Percentiles rank a stretch among this genome's conserved stretches.
These are phyloP conservation scores for Hypomyces perniciosus DNA, from an alignment of 2,329 filamentous ascomycete genomes.

Conservation along the genomic window DNA sequence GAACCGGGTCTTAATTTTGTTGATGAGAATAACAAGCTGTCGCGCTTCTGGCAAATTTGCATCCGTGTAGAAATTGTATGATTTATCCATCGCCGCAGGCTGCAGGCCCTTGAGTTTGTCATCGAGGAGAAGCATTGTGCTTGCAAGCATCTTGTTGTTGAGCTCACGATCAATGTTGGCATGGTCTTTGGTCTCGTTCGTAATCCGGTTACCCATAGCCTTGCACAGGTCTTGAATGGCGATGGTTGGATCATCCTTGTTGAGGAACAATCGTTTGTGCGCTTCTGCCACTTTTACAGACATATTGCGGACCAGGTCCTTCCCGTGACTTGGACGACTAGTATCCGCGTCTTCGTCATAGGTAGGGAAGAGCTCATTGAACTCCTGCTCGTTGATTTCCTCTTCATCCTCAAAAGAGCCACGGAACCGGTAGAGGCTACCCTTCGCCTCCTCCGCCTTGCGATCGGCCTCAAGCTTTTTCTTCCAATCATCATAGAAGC, in stretches of 20 bases:
- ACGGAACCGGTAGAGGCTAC: slow-evolving; percentile 76
- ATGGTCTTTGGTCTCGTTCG: slow-evolving; percentile 22
- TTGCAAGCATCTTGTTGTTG: slow-evolving; percentile 56
- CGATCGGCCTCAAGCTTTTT: slow-evolving; percentile 70
- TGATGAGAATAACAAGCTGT: slow-evolving; percentile 63
- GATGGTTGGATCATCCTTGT: slow-evolving; percentile 32
- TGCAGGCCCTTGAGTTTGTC: slow-evolving; percentile 46
- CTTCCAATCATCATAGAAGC: slow-evolving; percentile 76
- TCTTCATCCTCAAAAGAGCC: slow-evolving; percentile 73
- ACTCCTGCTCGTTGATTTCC: slow-evolving; percentile 65
- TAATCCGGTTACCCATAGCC: slow-evolving; percentile 35
- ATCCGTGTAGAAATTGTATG: slow-evolving; percentile 87
- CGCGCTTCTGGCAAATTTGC: slow-evolving; percentile 70
- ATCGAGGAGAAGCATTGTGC: slow-evolving; percentile 59
- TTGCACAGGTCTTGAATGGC: slow-evolving; percentile 41
- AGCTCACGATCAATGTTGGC: slow-evolving; percentile 28
- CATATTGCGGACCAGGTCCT: slow-evolving; percentile 43
- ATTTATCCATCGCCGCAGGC: slow-evolving; percentile 31
- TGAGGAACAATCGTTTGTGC: slow-evolving; percentile 50
- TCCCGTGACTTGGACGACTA: slow-evolving; percentile 24
- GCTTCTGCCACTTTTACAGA: slow-evolving; percentile 56
- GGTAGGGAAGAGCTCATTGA: slow-evolving; percentile 74
- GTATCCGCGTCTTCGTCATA: slow-evolving; percentile 49
- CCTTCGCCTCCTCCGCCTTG: slow-evolving; percentile 64
- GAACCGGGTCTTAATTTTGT: slow-evolving; percentile 67